phyloP scores from a whole-genome alignment of 495 filamentous ascomycete species.

The Haplographium delicatum region DNA sequence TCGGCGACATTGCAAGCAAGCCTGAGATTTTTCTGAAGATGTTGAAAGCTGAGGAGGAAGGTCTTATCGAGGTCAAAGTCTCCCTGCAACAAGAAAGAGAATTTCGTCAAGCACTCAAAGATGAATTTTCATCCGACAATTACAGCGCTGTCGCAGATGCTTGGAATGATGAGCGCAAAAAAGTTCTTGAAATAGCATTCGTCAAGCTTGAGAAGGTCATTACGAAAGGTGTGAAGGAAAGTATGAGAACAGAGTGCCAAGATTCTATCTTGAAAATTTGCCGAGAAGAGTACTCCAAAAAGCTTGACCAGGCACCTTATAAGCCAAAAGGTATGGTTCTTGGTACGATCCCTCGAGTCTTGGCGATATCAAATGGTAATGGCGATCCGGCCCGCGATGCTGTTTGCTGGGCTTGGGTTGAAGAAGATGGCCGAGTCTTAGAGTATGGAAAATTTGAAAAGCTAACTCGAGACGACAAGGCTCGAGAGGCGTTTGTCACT shows the following conservation, averaged over 20 bases:
- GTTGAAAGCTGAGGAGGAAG: conserved; percentile 93
- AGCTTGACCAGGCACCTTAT: conserved; percentile 91
- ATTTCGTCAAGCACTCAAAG: conserved; percentile 67
- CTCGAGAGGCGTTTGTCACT: conserved; percentile 61
- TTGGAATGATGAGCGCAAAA: conserved; percentile 83
- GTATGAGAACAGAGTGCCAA: conserved; percentile 84
- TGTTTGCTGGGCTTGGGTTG: conserved; percentile 85
- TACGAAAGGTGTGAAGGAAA: conserved; percentile 87
- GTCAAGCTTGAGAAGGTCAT: conserved; percentile 77
- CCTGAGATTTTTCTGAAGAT: conserved; percentile 91
- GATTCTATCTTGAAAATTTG: conserved; percentile 77
- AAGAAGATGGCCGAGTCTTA: conserved; percentile 83
- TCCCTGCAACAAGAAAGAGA: conserved; percentile 66
- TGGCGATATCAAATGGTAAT: conserved; percentile 78
- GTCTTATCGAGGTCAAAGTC: conserved; percentile 77
- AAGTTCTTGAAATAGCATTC: conserved; percentile 77
- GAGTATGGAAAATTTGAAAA: conserved; percentile 84
- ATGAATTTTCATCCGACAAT: conserved; percentile 86
- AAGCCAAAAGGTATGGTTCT: conserved; percentile 91
- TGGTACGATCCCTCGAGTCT: conserved; percentile 81
- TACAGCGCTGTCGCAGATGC: conserved; percentile 91
- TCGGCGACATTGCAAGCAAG: conserved; percentile 69
- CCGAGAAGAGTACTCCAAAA: conserved; percentile 76
- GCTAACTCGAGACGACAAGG: conserved; percentile 65
- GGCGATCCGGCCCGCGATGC: conserved; percentile 70